These are phyloP conservation scores for Zelopaecilomyces penicillatus DNA, from an alignment of 2,329 filamentous ascomycete genomes.

Conservation along the genomic window DNA sequence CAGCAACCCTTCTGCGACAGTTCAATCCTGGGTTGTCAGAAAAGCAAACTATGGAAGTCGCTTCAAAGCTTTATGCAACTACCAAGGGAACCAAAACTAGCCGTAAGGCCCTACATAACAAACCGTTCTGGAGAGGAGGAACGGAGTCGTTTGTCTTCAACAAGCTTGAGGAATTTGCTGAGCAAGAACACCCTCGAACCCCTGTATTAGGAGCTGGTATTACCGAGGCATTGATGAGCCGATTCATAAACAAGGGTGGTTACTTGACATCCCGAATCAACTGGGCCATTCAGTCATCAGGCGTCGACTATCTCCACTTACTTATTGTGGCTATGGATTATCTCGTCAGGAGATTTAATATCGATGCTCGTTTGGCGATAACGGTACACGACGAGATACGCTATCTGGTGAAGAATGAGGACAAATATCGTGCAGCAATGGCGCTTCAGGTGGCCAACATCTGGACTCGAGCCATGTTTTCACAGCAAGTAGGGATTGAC, in stretches of 20 bases:
- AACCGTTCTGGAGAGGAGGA: conserved; percentile 87
- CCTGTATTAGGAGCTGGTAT: conserved; percentile 92
- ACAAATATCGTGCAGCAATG: conserved; percentile 85
- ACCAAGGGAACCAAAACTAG: conserved; percentile 87
- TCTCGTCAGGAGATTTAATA: conserved; percentile 73
- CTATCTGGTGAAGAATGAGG: conserved; percentile 76
- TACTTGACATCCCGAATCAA: conserved; percentile 97
- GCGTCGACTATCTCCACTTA: conserved; percentile 93
- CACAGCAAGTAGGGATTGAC: conserved; percentile 91
- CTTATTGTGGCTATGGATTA: conserved; percentile 94
- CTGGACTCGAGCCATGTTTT: conserved; percentile 97
- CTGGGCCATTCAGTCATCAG: conserved; percentile 97
- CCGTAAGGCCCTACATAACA: conserved; percentile 61
- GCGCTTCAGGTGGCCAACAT: conserved; percentile 89
- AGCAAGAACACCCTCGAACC: conserved; percentile 83
- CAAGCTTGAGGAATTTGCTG: conserved; percentile 93
- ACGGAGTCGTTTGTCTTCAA: conserved; percentile 99
- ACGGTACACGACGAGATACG: conserved; percentile 97
- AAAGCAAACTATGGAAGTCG: conserved; percentile 64
- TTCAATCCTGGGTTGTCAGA: conserved; percentile 86
- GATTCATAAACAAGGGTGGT: conserved; percentile 77
- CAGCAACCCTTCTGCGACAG: conserved; percentile 78
- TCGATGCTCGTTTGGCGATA: conserved; percentile 77
- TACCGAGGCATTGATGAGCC: conserved; percentile 85
- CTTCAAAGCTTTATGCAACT: conserved; percentile 71